phyloP scores from a whole-genome alignment of 768 basidiomycete genomes.

The Leccinum uliginosum region DNA sequence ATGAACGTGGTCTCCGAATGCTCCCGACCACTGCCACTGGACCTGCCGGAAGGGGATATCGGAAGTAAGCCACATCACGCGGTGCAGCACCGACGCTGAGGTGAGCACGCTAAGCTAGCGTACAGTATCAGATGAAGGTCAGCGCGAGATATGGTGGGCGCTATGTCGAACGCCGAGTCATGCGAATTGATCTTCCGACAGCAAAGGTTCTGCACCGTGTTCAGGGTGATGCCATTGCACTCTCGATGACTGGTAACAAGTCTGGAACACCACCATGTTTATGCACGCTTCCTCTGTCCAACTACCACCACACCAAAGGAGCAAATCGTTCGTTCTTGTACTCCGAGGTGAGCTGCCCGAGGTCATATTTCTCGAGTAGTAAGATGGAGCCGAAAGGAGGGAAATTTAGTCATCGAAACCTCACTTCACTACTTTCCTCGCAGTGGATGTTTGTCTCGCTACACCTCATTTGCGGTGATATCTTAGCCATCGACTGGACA shows the following conservation, averaged over 20 bases:
- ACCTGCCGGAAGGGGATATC: too few relatives aligned
- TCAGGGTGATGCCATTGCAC: neutral
- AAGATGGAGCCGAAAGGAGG: neutral
- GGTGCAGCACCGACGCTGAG: too few relatives aligned
- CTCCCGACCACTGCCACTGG: too few relatives aligned
- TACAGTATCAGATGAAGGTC: too few relatives aligned
- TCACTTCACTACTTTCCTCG: neutral
- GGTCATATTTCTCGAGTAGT: neutral
- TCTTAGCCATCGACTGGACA: too few relatives aligned
- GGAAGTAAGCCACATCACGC: too few relatives aligned
- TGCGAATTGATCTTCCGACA: neutral
- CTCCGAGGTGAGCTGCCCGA: neutral
- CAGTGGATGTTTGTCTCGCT: neutral
- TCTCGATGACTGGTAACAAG: neutral
- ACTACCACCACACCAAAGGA: neutral
- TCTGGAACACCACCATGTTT: neutral
- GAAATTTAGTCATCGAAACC: neutral
- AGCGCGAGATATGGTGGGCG: neutral
- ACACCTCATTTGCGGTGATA: neutral
- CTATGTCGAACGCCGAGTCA: neutral
- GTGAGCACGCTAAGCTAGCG: too few relatives aligned
- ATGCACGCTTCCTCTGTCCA: neutral
- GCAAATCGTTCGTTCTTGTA: neutral
- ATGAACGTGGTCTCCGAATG: too few relatives aligned
- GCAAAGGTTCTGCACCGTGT: neutral